Conservation (phyloP, 345 rosid genomes). For the Arabidopsis thaliana region DNA sequence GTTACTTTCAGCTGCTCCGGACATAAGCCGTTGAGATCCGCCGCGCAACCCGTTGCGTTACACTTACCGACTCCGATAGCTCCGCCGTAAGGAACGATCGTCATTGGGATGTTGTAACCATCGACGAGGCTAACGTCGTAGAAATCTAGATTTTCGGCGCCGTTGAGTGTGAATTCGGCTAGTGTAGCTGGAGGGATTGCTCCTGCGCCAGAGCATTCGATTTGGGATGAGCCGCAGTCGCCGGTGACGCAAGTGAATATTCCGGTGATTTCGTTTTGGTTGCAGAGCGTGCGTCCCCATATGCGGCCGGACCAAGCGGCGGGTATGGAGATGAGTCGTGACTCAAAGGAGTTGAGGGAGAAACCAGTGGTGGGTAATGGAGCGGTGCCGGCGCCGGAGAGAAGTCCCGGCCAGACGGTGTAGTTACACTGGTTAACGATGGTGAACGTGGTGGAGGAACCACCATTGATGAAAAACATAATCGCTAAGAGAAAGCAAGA, state of each 20-base stretch:
- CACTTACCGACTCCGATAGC: conserved; percentile 50
- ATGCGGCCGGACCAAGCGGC: conserved; percentile 65
- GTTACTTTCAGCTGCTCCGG: conserved; percentile 54
- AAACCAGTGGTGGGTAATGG: conserved; percentile 64
- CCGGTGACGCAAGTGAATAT: conserved; percentile 60
- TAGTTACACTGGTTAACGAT: conserved; percentile 56
- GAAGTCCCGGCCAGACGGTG: conserved; percentile 68
- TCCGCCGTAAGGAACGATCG: conserved; percentile 52
- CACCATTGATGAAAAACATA: conserved; percentile 13
- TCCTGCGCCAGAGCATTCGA: conserved; percentile 59
- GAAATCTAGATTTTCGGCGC: conserved; percentile 53
- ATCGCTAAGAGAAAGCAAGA: conserved; percentile 12
- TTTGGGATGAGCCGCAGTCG: conserved; percentile 57
- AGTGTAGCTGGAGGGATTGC: conserved; percentile 61
- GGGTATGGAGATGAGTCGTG: conserved; percentile 49
- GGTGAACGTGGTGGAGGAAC: conserved; percentile 49
- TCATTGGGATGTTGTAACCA: conserved; percentile 67
- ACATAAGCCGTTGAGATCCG: conserved; percentile 54
- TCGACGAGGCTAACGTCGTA: conserved; percentile 73
- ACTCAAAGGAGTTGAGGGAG: conserved; percentile 48
- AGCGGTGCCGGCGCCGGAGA: conserved; percentile 57
- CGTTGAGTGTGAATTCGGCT: conserved; percentile 62
- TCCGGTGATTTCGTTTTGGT: conserved; percentile 50
- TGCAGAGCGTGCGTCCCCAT: conserved; percentile 66
- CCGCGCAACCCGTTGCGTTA: conserved; percentile 51